Percentiles rank a stretch among this genome's conserved stretches.
phyloP scores from a whole-genome alignment of 108 stramenopile species.

The Cylindrotheca closterium region DNA sequence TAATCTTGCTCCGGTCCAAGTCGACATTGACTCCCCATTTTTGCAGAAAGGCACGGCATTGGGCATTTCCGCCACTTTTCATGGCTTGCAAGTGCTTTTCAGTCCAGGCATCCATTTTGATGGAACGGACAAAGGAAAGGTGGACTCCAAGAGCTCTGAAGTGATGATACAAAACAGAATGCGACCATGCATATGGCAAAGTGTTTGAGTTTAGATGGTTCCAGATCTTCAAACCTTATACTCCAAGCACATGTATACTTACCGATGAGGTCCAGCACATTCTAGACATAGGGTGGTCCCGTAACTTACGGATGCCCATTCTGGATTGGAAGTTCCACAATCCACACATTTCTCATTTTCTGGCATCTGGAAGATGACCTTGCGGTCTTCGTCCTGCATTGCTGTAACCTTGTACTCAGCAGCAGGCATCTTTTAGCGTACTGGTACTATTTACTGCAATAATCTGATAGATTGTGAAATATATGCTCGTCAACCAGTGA shows the following conservation, averaged over 20 bases:
- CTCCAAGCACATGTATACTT: too few species aligned
- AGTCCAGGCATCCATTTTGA: conserved; percentile 43
- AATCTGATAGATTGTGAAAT: too few species aligned
- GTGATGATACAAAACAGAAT: too few species aligned
- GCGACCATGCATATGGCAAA: too few species aligned
- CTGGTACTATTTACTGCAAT: too few species aligned
- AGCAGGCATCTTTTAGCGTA: too few species aligned
- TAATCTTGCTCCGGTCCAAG: conserved; percentile 1
- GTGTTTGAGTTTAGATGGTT: too few species aligned
- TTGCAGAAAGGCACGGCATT: conserved; percentile 24
- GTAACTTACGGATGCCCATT: conserved; percentile 84
- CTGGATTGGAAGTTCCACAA: conserved; percentile 59
- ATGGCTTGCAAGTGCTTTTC: conserved; percentile 28
- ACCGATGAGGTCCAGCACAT: conserved; percentile 73
- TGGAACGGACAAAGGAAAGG: conserved; percentile 42
- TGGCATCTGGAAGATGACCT: conserved; percentile 23
- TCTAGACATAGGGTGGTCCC: conserved; percentile 76
- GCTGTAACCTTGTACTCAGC: not conserved
- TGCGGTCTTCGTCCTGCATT: conserved; percentile 8
- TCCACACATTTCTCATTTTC: conserved; percentile 58
- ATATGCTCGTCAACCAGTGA: too few species aligned
- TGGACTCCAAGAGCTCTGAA: conserved; percentile 39
- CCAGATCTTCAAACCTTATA: too few species aligned
- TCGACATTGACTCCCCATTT: conserved; percentile 24
- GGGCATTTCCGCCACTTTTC: conserved; percentile 41